Evolutionary conservation across 768 basidiomycete genomes (phyloP).

Genomic region (Leccinellum luteum): DNA sequence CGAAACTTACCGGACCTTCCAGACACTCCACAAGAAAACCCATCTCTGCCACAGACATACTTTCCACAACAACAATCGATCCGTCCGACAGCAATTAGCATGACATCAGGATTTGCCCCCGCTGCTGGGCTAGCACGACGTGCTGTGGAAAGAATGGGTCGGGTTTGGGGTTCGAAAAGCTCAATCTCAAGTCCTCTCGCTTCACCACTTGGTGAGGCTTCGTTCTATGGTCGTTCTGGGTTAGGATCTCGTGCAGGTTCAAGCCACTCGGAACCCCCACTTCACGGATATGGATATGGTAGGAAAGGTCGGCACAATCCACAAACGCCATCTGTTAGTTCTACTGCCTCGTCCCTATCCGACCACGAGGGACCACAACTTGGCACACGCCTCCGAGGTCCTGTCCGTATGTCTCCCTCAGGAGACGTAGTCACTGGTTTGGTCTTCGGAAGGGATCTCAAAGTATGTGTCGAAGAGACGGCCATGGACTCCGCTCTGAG

Average conservation of each 20-base stretch:
- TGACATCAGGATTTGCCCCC: slow-evolving; percentile 65
- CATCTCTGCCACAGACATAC: slow-evolving; percentile 4
- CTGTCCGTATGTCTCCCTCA: slow-evolving; percentile 37
- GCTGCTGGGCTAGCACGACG: slow-evolving; percentile 74
- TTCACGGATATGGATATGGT: slow-evolving; percentile 22
- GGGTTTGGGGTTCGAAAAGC: slow-evolving; percentile 51
- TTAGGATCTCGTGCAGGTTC: slow-evolving; percentile 40
- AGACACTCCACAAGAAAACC: slow-evolving; percentile 14
- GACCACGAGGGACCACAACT: slow-evolving; percentile 51
- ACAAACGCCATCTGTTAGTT: slow-evolving; percentile 57
- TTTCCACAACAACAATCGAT: slow-evolving; percentile 35
- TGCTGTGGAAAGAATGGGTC: slow-evolving; percentile 75
- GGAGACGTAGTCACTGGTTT: slow-evolving; percentile 44
- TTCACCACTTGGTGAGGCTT: slow-evolving; percentile 42
- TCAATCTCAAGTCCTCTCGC: slow-evolving; percentile 42
- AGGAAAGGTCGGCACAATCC: slow-evolving; percentile 51
- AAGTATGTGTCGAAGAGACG: slow-evolving; percentile 54
- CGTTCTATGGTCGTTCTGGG: slow-evolving; percentile 35
- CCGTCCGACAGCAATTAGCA: slow-evolving; percentile 70
- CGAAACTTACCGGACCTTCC: slow-evolving; percentile 32
- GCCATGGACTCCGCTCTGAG: slow-evolving; percentile 36
- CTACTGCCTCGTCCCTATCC: slow-evolving; percentile 48
- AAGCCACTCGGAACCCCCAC: slow-evolving; percentile 33
- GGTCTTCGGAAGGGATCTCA: slow-evolving; percentile 67
- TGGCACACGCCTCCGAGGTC: slow-evolving; percentile 56